Conservation (phyloP, 768 basidiomycete species). For the Symmetrospora coprosmae region DNA sequence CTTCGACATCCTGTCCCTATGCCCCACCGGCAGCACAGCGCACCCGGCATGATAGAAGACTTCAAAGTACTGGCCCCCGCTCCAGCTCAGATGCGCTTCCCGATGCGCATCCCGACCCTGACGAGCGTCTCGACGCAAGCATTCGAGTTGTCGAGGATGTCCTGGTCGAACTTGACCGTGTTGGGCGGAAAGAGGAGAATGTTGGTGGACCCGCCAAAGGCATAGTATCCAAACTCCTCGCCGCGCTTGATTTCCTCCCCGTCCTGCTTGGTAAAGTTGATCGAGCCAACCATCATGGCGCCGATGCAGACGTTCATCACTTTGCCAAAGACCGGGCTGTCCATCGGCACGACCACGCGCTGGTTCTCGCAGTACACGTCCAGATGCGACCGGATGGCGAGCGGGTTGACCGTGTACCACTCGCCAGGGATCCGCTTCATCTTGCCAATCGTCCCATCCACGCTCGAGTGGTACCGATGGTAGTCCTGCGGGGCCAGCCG, state of each 20-base stretch:
- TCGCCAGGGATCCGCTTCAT: constrained; percentile 76
- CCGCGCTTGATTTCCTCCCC: constrained; percentile 67
- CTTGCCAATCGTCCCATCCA: constrained; percentile 66
- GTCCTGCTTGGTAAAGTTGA: constrained; percentile 69
- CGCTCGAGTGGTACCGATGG: constrained; percentile 67
- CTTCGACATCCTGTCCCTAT: too few species aligned
- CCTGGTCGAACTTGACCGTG: constrained; percentile 61
- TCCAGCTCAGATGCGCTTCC: not conserved
- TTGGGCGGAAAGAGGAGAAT: constrained; percentile 80
- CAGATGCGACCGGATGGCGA: constrained; percentile 58
- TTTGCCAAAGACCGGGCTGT: constrained; percentile 72
- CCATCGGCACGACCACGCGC: constrained; percentile 80
- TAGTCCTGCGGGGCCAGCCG: constrained; percentile 79
- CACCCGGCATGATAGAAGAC: too few species aligned
- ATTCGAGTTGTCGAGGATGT: constrained; percentile 5
- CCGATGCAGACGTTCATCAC: constrained; percentile 87
- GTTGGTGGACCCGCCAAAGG: constrained; percentile 57
- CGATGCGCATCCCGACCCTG: constrained; percentile 24
- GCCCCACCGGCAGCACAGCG: too few species aligned
- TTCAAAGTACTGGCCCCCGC: too few species aligned
- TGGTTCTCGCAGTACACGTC: constrained; percentile 93
- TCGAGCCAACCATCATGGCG: constrained; percentile 70
- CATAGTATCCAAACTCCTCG: constrained; percentile 59
- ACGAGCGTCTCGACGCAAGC: constrained; percentile 25
- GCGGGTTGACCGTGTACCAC: constrained; percentile 97